Conservation (phyloP, 108 stramenopile species). For the Cyclostephanos invisitatus region DNA sequence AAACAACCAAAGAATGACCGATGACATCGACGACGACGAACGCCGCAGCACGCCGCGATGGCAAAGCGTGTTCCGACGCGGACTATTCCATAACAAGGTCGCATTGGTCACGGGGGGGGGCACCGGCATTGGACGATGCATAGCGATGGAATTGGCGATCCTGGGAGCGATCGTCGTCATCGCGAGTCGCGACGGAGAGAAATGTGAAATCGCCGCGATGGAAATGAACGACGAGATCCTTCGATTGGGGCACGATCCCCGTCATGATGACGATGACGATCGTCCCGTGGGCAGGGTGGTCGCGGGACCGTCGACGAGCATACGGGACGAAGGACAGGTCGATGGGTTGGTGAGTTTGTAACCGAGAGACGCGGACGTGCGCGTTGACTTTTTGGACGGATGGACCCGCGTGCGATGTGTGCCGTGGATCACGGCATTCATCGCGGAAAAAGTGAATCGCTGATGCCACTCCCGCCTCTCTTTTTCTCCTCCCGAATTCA, state of each 20-base stretch:
- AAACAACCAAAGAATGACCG: too few species aligned
- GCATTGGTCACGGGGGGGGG: constrained; percentile 90
- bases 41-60: too few species aligned
- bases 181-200: constrained; percentile 63
- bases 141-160: constrained; percentile 65
- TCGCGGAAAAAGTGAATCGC: background rate
- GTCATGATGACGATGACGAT: background rate
- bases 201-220: constrained; percentile 58
- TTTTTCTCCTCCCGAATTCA: too few species aligned
- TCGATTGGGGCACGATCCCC: constrained; percentile 15
- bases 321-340: constrained; percentile 75
- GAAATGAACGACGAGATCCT: constrained; percentile 53
- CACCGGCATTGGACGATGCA: constrained; percentile 79
- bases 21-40: too few species aligned
- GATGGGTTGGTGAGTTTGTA: constrained; percentile 48
- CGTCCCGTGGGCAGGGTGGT: constrained; percentile 46
- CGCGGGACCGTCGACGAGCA: constrained; percentile 70
- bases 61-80: constrained; percentile 64
- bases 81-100: constrained; percentile 68
- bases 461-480: too few species aligned
- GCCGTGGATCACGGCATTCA: too few species aligned
- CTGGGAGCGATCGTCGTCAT: constrained; percentile 83
- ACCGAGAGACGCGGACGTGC: too few species aligned
- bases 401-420: too few species aligned
- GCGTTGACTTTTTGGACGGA: too few species aligned